Evolutionary conservation across 2,329 filamentous ascomycete genomes (phyloP).

Genomic region (Colletotrichum brevisporum): DNA sequence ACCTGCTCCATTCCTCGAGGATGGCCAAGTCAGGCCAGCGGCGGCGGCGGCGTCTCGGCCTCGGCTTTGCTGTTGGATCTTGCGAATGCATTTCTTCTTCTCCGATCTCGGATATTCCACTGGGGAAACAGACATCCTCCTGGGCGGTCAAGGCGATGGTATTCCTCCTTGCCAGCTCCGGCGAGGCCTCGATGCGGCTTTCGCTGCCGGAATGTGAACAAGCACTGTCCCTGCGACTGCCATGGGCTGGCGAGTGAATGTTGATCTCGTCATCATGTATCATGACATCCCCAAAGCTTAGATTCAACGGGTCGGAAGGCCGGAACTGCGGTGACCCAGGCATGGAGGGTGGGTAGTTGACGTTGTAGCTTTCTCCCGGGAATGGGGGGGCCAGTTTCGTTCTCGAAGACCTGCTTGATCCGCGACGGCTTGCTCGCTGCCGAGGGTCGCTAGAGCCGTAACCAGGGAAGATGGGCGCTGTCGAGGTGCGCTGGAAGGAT

Average conservation of each 20-base stretch:
- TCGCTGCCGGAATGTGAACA: conserved; percentile 48
- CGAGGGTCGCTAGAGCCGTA: conserved; percentile 43
- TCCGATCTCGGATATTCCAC: conserved; percentile 82
- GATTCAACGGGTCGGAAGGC: conserved; percentile 62
- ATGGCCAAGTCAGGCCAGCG: conserved; percentile 90
- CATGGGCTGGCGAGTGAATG: conserved; percentile 49
- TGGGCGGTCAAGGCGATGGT: conserved; percentile 77
- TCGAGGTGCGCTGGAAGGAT: conserved; percentile 52
- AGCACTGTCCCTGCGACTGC: conserved; percentile 48
- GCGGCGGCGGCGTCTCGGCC: conserved; percentile 65
- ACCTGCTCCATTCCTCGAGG: conserved; percentile 89
- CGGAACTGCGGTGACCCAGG: conserved; percentile 72
- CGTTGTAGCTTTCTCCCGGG: conserved; percentile 66
- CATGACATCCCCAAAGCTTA: conserved; percentile 79
- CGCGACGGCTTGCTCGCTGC: conserved; percentile 55
- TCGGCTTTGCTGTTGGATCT: conserved; percentile 48
- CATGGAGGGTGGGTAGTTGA: conserved; percentile 79
- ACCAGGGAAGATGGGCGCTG: conserved; percentile 36
- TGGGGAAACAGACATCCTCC: conserved; percentile 94
- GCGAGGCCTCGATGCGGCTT: conserved; percentile 40
- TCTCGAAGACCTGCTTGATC: conserved; percentile 67
- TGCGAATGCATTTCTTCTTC: conserved; percentile 78
- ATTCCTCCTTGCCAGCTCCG: conserved; percentile 58
- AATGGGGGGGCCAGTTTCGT: conserved; percentile 55
- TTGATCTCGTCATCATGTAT: conserved; percentile 73